Conservation (phyloP, 2,329 filamentous ascomycete species). For the Stachybotrys chlorohalonatus region DNA sequence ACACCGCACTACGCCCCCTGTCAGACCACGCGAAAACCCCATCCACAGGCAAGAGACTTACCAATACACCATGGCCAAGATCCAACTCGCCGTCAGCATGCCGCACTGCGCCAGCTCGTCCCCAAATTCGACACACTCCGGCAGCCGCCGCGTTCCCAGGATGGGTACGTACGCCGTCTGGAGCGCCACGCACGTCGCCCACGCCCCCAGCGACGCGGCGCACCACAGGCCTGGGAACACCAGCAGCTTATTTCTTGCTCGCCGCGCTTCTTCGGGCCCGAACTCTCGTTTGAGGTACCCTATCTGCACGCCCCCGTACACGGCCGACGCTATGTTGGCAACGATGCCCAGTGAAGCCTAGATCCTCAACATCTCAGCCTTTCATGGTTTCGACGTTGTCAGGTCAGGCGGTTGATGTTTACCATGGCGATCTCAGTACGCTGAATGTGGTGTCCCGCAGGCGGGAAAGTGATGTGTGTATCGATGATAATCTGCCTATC, state of each 20-base stretch:
- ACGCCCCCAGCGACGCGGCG: not conserved
- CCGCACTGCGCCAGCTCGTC: slow-evolving; percentile 1
- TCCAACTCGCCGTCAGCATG: slow-evolving; percentile 1
- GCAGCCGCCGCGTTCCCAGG: not conserved
- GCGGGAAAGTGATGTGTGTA: not conserved
- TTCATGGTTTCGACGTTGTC: not conserved
- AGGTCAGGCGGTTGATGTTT: not conserved
- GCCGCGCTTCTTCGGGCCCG: not conserved
- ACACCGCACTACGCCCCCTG: not conserved
- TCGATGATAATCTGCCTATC: not conserved
- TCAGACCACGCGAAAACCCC: not conserved
- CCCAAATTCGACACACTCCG: slow-evolving; percentile 1
- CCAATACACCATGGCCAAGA: slow-evolving; percentile 2
- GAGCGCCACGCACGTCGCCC: not conserved
- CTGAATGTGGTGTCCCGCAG: not conserved
- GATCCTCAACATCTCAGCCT: not conserved
- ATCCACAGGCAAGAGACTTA: not conserved
- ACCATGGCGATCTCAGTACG: not conserved
- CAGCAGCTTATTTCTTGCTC: not conserved
- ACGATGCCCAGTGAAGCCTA: not conserved
- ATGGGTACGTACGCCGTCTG: slow-evolving; percentile 2
- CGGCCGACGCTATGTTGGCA: not conserved
- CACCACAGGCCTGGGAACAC: not conserved
- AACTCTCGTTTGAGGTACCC: not conserved
- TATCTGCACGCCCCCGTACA: not conserved